Conservation (phyloP, 2,329 filamentous ascomycete genomes). For the Aspergillus amoenus region DNA sequence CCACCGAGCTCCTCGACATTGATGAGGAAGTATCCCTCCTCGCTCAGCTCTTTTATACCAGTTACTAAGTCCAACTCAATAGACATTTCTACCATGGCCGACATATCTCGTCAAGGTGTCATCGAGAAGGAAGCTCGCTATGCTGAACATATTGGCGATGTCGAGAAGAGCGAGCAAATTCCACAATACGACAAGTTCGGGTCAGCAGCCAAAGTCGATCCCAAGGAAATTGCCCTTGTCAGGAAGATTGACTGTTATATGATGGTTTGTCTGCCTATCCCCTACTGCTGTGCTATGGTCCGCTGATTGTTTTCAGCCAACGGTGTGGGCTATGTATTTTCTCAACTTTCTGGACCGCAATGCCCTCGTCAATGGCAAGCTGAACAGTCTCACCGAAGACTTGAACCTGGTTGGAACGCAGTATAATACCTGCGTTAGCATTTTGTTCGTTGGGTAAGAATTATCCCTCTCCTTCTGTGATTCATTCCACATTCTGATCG, state of each 20-base stretch:
- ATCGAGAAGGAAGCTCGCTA: neutral
- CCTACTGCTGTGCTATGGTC: neutral
- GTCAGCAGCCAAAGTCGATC: slow-evolving; percentile 7
- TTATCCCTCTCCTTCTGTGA: neutral
- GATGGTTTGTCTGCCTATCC: slow-evolving; percentile 3
- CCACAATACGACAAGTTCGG: slow-evolving; percentile 10
- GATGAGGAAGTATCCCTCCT: neutral
- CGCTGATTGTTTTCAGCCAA: slow-evolving; percentile 5
- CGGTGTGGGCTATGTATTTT: slow-evolving; percentile 20
- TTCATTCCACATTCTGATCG: slow-evolving; percentile 9
- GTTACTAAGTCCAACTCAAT: neutral
- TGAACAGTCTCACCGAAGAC: slow-evolving; percentile 28
- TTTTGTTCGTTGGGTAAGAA: slow-evolving; percentile 41
- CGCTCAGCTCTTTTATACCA: neutral
- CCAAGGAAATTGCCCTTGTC: slow-evolving; percentile 13
- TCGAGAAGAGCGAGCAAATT: neutral
- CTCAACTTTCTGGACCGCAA: slow-evolving; percentile 25
- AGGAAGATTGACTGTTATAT: slow-evolving; percentile 17
- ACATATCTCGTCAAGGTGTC: neutral
- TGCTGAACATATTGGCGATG: slow-evolving; percentile 1
- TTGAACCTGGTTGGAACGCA: slow-evolving; percentile 45
- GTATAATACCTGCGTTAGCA: slow-evolving; percentile 47
- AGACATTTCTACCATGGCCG: neutral
- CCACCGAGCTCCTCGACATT: neutral
- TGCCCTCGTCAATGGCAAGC: slow-evolving; percentile 21